Evolutionary conservation across 139 green algal genomes (phyloP).

Genomic region (Coelastrella sp.): DNA sequence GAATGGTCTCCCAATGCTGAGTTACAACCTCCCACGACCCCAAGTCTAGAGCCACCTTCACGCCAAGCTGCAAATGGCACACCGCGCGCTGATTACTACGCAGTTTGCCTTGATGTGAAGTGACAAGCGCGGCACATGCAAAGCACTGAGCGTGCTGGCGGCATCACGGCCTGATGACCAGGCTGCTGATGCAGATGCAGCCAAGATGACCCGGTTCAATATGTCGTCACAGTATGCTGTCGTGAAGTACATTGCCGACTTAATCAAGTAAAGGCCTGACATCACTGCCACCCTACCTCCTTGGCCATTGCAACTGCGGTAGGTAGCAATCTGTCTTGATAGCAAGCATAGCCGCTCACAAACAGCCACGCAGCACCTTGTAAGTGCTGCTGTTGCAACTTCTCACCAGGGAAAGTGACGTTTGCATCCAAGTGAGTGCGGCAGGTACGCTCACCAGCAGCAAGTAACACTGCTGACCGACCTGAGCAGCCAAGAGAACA

Average conservation of each 20-base stretch:
- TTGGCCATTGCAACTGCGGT: conserved; percentile 7
- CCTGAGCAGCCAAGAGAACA: not conserved
- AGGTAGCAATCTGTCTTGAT: conserved; percentile 21
- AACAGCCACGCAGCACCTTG: conserved; percentile 31
- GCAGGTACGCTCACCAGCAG: conserved; percentile 9
- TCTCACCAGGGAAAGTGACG: not conserved
- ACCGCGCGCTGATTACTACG: too few species aligned
- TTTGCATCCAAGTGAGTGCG: conserved; percentile 2
- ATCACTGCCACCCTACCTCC: conserved; percentile 5
- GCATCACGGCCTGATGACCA: too few species aligned
- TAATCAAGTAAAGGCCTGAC: too few species aligned
- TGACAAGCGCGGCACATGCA: too few species aligned
- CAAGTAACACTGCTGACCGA: not conserved
- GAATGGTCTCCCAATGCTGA: not conserved
- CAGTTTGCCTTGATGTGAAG: too few species aligned
- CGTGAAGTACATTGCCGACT: too few species aligned
- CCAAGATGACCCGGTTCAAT: too few species aligned
- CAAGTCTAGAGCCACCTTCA: not conserved
- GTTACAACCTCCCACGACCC: not conserved
- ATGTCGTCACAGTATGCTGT: too few species aligned
- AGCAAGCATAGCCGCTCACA: conserved; percentile 20
- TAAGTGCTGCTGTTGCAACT: conserved; percentile 26
- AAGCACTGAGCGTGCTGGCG: too few species aligned
- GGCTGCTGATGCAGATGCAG: too few species aligned
- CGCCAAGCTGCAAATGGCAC: conserved; percentile 10